Base-by-base conservation (phyloP, 768 basidiomycete species). In the Tulasnella sp. region DNA sequence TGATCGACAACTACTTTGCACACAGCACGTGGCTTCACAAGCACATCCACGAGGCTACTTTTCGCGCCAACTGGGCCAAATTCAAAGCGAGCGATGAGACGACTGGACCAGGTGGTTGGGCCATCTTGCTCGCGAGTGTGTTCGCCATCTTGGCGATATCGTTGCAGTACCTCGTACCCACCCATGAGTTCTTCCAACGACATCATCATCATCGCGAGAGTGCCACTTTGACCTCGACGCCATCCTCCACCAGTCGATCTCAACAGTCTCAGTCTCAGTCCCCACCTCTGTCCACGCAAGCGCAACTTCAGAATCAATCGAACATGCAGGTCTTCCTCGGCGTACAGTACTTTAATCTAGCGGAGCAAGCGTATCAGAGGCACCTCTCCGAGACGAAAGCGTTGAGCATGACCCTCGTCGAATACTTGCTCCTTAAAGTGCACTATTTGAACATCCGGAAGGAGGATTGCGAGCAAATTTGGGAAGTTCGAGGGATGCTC, bases 21-120 rank as follows among this genome's bases (percentile, higher is more conserved):
- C 86, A 85, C 67, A 87, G 86, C 76, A 88, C 85, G 69, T 91
- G 87, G 87, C 80, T 89, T 53, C 87, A 88, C 70, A 81, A 85
- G 42, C 83, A 87, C 67, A 78, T 90, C 60, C 83, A 87, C 69
- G 76, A 82, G 55, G 59, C 71, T 1, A 73, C 80, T 12, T 86
- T 90, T 67, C 70, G 72, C 10, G 70, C 74, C 25, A 80, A 82
- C 21, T 91, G 87, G 87, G 75, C 78, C 29, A 80, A 80, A 27
- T 89, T 84, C 74, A 89, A 87, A 68, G 76, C 72, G 4, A 21
- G 38, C 22, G 41, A 17, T 22, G 25, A 27, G 45, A 21, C 25
- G 85, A 85, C 31, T 68, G 72, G 43, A 78, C 75, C 31, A 75
- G 81, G 11, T 41, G 25, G 85, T 87, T 67, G 45, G 29, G 82